A percentile compares a stretch with the other conserved stretches of the same genome.
phyloP scores from a whole-genome alignment of 805 yeast genomes.

The Pichia paraexigua region DNA sequence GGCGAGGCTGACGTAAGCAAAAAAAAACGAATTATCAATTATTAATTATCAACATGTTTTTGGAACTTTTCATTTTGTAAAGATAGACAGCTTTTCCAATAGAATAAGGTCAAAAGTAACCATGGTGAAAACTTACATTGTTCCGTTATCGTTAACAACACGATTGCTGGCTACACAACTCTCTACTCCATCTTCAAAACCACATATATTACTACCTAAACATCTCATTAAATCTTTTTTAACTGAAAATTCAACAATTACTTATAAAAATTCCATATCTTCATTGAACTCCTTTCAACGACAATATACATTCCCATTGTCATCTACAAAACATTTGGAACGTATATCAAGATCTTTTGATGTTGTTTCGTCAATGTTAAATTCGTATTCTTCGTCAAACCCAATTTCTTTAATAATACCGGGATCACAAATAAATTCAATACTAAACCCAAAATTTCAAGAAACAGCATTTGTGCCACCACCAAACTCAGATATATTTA shows the following conservation, averaged over 20 bases:
- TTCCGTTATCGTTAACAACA: conserved; percentile 5
- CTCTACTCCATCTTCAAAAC: neutral
- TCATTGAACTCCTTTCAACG: conserved; percentile 9
- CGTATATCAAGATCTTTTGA: neutral
- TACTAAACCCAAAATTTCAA: neutral
- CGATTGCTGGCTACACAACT: conserved; percentile 9
- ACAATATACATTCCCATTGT: neutral
- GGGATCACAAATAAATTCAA: conserved; percentile 1
- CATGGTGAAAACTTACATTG: neutral
- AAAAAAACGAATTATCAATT: too few species aligned
- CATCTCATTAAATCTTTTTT: conserved; percentile 7
- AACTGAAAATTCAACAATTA: conserved; percentile 6
- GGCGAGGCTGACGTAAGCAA: too few species aligned
- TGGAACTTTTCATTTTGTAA: neutral
- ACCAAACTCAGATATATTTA: conserved; percentile 16
- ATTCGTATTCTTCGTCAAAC: neutral
- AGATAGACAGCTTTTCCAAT: neutral
- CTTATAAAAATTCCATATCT: conserved; percentile 11
- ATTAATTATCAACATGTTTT: neutral
- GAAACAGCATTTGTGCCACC: conserved; percentile 3
- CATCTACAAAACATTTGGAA: neutral
- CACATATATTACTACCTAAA: conserved; percentile 5
- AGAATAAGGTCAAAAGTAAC: neutral
- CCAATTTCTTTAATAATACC: conserved; percentile 3
- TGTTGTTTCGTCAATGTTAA: neutral